Conservation (phyloP, 768 basidiomycete species). For the Mycena floridula region DNA sequence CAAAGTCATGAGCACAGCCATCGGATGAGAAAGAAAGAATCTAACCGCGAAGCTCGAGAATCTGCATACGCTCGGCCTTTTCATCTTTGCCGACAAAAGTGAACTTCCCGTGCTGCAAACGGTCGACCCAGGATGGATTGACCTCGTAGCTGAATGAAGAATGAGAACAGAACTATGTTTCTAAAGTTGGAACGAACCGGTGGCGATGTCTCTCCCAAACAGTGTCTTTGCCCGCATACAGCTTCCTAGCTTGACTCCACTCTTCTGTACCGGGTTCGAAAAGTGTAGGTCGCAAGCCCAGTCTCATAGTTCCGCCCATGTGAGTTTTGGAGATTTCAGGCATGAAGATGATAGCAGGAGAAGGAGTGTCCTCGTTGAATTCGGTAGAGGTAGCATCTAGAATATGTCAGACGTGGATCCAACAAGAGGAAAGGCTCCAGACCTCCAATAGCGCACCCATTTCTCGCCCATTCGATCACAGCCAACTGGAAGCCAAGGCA, state of each 20-base stretch:
- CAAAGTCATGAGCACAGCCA: not conserved
- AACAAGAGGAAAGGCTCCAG: not conserved
- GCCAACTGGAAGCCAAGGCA: constrained; percentile 98
- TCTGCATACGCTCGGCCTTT: constrained; percentile 95
- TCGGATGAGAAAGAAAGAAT: too few species aligned
- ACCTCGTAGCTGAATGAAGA: constrained; percentile 60
- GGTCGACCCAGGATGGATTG: constrained; percentile 80
- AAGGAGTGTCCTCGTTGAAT: constrained; percentile 53
- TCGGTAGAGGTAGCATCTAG: constrained; percentile 84
- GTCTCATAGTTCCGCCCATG: constrained; percentile 99
- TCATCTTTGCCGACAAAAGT: constrained; percentile 87
- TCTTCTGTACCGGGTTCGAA: constrained; percentile 65
- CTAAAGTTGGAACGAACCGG: constrained; percentile 33
- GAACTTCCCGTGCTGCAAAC: constrained; percentile 48
- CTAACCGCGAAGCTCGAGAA: constrained; percentile 79
- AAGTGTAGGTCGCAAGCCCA: constrained; percentile 95
- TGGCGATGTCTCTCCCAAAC: constrained; percentile 98
- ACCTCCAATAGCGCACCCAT: constrained; percentile 56
- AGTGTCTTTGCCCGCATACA: constrained; percentile 77
- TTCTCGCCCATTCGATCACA: constrained; percentile 90
- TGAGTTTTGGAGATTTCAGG: constrained; percentile 97
- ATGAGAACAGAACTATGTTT: not conserved
- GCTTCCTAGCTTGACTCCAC: constrained; percentile 66
- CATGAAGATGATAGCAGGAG: constrained; percentile 93
- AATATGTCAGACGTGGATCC: constrained; percentile 5